phyloP scores from a whole-genome alignment of 306 rosid species.

The Echinosophora koreensis region DNA sequence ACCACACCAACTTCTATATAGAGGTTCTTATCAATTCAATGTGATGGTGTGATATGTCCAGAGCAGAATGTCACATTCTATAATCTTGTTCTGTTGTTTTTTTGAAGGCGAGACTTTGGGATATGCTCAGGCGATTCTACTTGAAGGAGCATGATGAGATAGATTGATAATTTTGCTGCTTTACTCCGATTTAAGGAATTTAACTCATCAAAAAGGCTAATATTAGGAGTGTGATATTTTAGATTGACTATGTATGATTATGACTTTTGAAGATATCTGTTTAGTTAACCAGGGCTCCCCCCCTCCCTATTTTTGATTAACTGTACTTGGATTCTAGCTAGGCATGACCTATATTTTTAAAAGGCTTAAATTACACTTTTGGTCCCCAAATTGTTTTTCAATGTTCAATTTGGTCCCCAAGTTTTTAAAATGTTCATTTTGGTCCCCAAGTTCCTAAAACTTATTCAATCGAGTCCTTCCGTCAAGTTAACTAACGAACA shows the following conservation, averaged over 20 bases:
- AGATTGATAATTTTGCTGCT: conserved; percentile 28
- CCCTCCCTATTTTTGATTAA: not conserved
- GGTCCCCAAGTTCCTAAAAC: too few species aligned
- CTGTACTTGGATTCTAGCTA: conserved; percentile 15
- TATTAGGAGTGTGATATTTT: conserved; percentile 1
- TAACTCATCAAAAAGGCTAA: conserved; percentile 12
- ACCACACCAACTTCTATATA: conserved; percentile 1
- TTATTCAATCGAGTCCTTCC: too few species aligned
- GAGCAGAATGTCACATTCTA: not conserved
- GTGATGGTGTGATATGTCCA: conserved; percentile 18
- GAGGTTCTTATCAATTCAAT: conserved; percentile 32
- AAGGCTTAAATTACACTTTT: too few species aligned
- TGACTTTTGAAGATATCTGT: not conserved
- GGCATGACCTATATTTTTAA: not conserved
- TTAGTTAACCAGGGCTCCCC: not conserved
- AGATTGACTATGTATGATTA: not conserved
- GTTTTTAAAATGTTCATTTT: too few species aligned
- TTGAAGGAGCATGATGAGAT: conserved; percentile 22
- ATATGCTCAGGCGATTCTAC: conserved; percentile 31
- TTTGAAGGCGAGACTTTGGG: not conserved
- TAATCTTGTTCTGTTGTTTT: not conserved
- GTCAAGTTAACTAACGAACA: too few species aligned
- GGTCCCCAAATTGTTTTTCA: too few species aligned
- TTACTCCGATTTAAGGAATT: conserved; percentile 6
- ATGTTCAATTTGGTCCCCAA: too few species aligned